phyloP scores from a whole-genome alignment of 768 basidiomycete genomes.

The Tricholoma hemisulphureum region DNA sequence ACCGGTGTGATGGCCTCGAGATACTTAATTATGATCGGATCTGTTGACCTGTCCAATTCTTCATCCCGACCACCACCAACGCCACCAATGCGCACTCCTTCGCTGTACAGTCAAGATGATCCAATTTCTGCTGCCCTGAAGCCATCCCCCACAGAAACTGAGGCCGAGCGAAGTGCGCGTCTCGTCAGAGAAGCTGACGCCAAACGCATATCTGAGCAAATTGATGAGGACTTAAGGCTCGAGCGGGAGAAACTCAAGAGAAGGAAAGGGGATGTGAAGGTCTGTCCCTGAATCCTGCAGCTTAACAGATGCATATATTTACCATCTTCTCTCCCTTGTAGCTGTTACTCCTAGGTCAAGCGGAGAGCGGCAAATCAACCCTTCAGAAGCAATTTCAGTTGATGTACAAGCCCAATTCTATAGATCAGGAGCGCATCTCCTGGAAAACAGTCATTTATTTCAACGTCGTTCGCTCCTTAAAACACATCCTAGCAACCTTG shows the following conservation, averaged over 20 bases:
- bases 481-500: slow-evolving; percentile 63
- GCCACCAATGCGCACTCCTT: slow-evolving; percentile 58
- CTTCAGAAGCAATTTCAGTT: slow-evolving; percentile 80
- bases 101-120: slow-evolving; percentile 73
- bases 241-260: slow-evolving; percentile 67
- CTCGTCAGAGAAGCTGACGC: slow-evolving; percentile 71
- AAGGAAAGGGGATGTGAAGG: slow-evolving; percentile 75
- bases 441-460: slow-evolving; percentile 78
- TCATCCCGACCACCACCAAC: slow-evolving; percentile 23
- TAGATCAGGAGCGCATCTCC: slow-evolving; percentile 66
- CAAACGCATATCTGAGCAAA: slow-evolving; percentile 72
- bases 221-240: slow-evolving; percentile 74
- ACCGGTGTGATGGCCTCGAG: slow-evolving; percentile 20
- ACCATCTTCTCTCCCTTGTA: slow-evolving; percentile 28
- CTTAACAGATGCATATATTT: slow-evolving; percentile 36
- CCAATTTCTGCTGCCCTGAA: slow-evolving; percentile 67
- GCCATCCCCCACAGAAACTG: slow-evolving; percentile 66
- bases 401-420: slow-evolving; percentile 71
- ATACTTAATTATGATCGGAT: not conserved
- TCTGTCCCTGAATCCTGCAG: slow-evolving; percentile 20
- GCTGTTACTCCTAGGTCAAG: slow-evolving; percentile 75
- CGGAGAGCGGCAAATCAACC: slow-evolving; percentile 76
- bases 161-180: slow-evolving; percentile 57
- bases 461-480: slow-evolving; percentile 70
- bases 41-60: not conserved